Evolutionary conservation across 495 filamentous ascomycete species (phyloP).

Genomic region (Penicillium canescens): DNA sequence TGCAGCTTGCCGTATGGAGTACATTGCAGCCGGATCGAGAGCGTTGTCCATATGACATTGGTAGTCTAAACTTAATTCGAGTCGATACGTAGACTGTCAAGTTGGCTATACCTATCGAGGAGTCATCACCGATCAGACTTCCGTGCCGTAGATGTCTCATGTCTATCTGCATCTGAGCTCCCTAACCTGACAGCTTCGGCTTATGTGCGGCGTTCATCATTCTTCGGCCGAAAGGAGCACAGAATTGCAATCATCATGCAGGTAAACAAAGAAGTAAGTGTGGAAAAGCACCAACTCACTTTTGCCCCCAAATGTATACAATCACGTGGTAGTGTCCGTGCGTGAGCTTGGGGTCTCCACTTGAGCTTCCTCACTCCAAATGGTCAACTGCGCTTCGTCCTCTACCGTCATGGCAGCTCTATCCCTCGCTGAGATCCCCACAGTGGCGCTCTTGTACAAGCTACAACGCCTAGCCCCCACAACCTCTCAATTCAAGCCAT

Average conservation of each 20-base stretch:
- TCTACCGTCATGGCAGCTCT: slow-evolving; percentile 2
- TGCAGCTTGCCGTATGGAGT: slow-evolving; percentile 26
- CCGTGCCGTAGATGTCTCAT: too few species aligned
- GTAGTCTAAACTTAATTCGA: slow-evolving; percentile 5
- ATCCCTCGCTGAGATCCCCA: slow-evolving; percentile 60
- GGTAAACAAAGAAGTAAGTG: too few species aligned
- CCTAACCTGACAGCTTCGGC: too few species aligned
- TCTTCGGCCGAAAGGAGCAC: too few species aligned
- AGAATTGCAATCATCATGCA: too few species aligned
- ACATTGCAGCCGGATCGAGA: slow-evolving; percentile 18
- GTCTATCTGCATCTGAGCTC: too few species aligned
- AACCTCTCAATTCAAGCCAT: slow-evolving; percentile 35
- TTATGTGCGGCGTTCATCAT: too few species aligned
- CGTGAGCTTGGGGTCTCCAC: neutral
- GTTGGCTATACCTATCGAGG: neutral
- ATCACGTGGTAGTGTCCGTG: neutral
- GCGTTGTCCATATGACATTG: slow-evolving; percentile 17
- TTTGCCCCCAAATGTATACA: too few species aligned
- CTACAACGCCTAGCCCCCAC: slow-evolving; percentile 27
- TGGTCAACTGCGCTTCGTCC: neutral
- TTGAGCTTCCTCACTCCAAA: slow-evolving; percentile 1
- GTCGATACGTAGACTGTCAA: neutral
- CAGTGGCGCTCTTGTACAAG: slow-evolving; percentile 61
- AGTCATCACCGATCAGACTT: neutral
- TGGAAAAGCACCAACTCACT: too few species aligned